phyloP scores from a whole-genome alignment of 495 filamentous ascomycete species.

The Letharia lupina region DNA sequence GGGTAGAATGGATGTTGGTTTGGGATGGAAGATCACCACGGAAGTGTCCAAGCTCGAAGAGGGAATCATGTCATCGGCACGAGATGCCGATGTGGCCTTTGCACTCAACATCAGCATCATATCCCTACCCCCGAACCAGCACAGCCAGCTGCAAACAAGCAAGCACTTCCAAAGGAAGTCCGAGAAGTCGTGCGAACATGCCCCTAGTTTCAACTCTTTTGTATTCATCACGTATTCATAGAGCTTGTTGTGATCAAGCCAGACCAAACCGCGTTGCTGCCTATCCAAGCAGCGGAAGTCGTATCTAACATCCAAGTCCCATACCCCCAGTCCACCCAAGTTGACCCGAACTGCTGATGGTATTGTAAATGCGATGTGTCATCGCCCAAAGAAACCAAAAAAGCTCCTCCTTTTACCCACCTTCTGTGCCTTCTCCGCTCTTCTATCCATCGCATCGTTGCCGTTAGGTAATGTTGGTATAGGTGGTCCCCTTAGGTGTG shows the following conservation, averaged over 20 bases:
- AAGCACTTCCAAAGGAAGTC: neutral
- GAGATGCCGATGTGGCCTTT: neutral
- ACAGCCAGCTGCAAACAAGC: neutral
- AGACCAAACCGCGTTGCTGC: neutral
- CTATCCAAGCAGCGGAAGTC: neutral
- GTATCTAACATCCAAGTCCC: neutral
- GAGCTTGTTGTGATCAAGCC: neutral
- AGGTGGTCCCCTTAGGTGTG: constrained; percentile 23
- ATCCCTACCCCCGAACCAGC: neutral
- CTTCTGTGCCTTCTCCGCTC: constrained; percentile 33
- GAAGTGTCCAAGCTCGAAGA: neutral
- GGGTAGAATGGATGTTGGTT: neutral
- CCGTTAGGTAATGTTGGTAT: constrained; percentile 29
- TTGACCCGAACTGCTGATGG: neutral
- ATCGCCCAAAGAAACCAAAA: constrained; percentile 40
- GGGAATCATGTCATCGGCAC: neutral
- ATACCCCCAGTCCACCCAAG: neutral
- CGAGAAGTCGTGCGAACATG: neutral
- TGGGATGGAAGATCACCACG: neutral
- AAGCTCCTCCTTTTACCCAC: constrained; percentile 44
- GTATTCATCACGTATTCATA: neutral
- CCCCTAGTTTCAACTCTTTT: neutral
- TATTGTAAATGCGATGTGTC: neutral
- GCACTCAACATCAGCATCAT: neutral
- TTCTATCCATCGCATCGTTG: constrained; percentile 26